Evolutionary conservation across 192 early-diverging fungal species (phyloP), one percentile per base, ranked within the genome.

Genomic region (Geranomyces michiganensis): DNA sequence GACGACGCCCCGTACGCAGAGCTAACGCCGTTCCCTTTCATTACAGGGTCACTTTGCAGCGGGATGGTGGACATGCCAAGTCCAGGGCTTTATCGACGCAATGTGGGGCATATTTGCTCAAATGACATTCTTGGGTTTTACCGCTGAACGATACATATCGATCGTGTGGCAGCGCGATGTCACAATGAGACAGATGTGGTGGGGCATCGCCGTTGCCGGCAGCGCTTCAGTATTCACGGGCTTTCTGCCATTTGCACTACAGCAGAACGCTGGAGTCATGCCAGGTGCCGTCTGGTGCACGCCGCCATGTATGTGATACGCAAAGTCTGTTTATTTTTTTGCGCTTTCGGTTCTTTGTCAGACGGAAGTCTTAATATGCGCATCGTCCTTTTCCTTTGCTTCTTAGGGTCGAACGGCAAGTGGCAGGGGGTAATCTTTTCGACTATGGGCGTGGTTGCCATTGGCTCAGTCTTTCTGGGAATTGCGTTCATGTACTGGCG

Each of bases 61-160:
- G 14, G 66, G 66, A 21, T 68, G 26, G 29, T 51, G 26, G 27
- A 56, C 66, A 0, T 68, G 66, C 22, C 66, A 68, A 41, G 27
- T 68, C 17, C 46, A 53, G 51, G 66, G 66, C 30, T 68, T 53
- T 31, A 55, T 33, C 33, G 47, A 55, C 51, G 66, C 48, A 56
- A 0, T 51, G n/a, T 68, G 66, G 66, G 66, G 66, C 53, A 55
- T 49, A 26, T 26, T 36, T 56, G 46, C 66, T 4, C 66, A 68
- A 22, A 55, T 33, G 3, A 22, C 47, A 2, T 36, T 55, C 27
- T 51, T 68, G 3, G 21, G 19, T 14, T 68, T 68, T 49, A 68
- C 51, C 6, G 14, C 47, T 13, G 66, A 68, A 33, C 66, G 66
- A 7, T 68, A 68, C 36, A 32, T 56, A 19, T 32, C 66, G 24